Evolutionary conservation across 179 eudicot species (phyloP).

Genomic region (Camellia oleifera): DNA sequence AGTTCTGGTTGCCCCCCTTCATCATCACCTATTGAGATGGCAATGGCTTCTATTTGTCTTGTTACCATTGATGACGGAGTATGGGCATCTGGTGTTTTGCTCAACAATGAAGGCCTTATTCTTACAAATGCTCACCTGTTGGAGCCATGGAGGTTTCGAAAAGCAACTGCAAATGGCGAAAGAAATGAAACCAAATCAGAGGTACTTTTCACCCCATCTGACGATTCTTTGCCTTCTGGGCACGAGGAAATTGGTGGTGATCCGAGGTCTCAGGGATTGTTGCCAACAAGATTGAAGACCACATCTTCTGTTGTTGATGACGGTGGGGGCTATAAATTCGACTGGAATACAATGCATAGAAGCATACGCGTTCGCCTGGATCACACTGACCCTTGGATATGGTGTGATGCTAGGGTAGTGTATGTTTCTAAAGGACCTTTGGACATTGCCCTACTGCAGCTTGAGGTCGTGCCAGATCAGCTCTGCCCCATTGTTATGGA

Average conservation of each 20-base stretch:
- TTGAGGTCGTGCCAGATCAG: conserved; percentile 61
- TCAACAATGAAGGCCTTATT: conserved; percentile 73
- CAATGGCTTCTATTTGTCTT: conserved; percentile 76
- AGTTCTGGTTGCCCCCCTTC: conserved; percentile 21
- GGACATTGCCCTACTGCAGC: conserved; percentile 81
- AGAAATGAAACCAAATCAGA: conserved; percentile 30
- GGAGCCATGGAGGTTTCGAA: conserved; percentile 94
- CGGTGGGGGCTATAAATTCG: conserved; percentile 20
- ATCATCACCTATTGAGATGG: conserved; percentile 53
- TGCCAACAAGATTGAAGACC: conserved; percentile 20
- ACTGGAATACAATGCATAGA: conserved; percentile 23
- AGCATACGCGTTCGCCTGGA: conserved; percentile 74
- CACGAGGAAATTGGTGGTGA: conserved; percentile 18
- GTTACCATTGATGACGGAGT: conserved; percentile 69
- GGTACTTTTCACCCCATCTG: conserved; percentile 23
- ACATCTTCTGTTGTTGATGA: conserved; percentile 30
- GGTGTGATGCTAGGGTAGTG: conserved; percentile 77
- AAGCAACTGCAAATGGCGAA: conserved; percentile 42
- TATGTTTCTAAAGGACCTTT: conserved; percentile 85
- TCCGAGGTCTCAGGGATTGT: conserved; percentile 18
- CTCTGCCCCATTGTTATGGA: conserved; percentile 63
- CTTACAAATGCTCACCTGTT: conserved; percentile 97
- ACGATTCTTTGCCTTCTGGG: conserved; percentile 21
- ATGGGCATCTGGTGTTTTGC: conserved; percentile 96
- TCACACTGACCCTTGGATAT: conserved; percentile 61